Percentiles rank a stretch among this genome's conserved stretches.
Evolutionary conservation across 768 basidiomycete species (phyloP).

Genomic region (Mrakia frigida): DNA sequence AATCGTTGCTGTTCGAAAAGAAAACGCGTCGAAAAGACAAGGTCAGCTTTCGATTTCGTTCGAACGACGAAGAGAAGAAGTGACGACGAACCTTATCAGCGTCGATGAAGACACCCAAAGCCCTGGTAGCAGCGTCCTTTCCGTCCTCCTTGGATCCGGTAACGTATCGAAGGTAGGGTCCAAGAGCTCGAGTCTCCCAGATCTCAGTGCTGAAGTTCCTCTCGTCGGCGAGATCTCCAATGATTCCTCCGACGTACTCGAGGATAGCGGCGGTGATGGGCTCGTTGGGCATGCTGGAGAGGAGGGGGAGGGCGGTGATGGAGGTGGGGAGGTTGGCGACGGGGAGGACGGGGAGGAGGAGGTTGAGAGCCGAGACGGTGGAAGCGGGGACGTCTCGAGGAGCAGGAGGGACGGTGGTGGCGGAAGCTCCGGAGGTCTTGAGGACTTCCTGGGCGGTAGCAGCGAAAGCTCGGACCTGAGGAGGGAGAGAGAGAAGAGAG

Average conservation of each 20-base stretch:
- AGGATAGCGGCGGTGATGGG: conserved; percentile 59
- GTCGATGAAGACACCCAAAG: conserved; percentile 67
- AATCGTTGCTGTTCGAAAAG: conserved; percentile 31
- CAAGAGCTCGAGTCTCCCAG: conserved; percentile 58
- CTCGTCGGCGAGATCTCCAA: conserved; percentile 65
- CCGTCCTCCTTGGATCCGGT: conserved; percentile 41
- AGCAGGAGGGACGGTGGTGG: conserved; percentile 55
- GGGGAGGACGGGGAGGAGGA: conserved; percentile 59
- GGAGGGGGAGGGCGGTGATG: conserved; percentile 48
- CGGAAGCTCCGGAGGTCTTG: conserved; percentile 75
- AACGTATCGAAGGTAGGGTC: conserved; percentile 64
- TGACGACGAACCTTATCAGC: conserved; percentile 55
- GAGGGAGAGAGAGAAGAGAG: background rate
- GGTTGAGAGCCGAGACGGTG: conserved; percentile 54
- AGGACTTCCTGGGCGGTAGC: conserved; percentile 75
- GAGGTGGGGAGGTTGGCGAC: conserved; percentile 44
- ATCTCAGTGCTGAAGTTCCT: conserved; percentile 53
- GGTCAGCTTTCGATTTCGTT: background rate
- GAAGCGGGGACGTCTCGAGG: conserved; percentile 66
- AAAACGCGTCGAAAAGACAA: conserved; percentile 9
- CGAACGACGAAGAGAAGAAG: background rate
- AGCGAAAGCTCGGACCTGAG: conserved; percentile 77
- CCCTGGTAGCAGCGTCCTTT: conserved; percentile 53
- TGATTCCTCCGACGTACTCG: conserved; percentile 65
- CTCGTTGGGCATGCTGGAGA: conserved; percentile 52